These are phyloP conservation scores for Tolypocladium amazonense DNA, from an alignment of 2,329 filamentous ascomycete genomes.

Conservation along the genomic window DNA sequence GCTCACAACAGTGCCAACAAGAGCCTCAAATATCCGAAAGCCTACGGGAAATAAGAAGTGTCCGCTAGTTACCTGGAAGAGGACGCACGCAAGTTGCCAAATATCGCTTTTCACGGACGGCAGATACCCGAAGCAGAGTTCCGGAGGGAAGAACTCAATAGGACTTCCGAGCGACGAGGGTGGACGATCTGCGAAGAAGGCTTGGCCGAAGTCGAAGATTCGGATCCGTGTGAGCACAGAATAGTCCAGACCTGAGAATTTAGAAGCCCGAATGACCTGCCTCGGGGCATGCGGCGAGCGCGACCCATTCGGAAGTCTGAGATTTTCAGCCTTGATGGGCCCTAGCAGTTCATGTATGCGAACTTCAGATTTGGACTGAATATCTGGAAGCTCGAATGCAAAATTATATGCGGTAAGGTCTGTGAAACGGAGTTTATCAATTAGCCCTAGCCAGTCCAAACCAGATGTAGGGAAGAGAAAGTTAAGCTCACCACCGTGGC, in stretches of 20 bases:
- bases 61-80: conserved; percentile 1
- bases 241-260: conserved; percentile 1
- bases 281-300: conserved; percentile 3
- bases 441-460: no score
- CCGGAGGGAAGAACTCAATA: conserved; percentile 4
- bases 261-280: background rate
- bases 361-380: conserved; percentile 1
- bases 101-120: conserved; percentile 4
- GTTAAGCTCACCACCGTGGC: conserved; percentile 3
- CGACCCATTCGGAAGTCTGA: background rate
- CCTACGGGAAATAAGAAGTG: background rate
- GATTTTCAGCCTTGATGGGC: conserved; percentile 1
- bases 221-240: background rate
- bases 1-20: background rate
- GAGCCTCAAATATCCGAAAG: conserved; percentile 4
- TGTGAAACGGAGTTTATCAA: background rate
- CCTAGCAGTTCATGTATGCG: background rate
- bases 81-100: conserved; percentile 3
- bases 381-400: conserved; percentile 1
- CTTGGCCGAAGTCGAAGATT: conserved; percentile 3
- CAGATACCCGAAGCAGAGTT: conserved; percentile 4
- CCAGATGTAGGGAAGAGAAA: background rate
- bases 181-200: conserved; percentile 3
- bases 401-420: conserved; percentile 3
- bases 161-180: conserved; percentile 2